Evolutionary conservation across 2,329 filamentous ascomycete genomes (phyloP).

Genomic region (Penicillium sp.): DNA sequence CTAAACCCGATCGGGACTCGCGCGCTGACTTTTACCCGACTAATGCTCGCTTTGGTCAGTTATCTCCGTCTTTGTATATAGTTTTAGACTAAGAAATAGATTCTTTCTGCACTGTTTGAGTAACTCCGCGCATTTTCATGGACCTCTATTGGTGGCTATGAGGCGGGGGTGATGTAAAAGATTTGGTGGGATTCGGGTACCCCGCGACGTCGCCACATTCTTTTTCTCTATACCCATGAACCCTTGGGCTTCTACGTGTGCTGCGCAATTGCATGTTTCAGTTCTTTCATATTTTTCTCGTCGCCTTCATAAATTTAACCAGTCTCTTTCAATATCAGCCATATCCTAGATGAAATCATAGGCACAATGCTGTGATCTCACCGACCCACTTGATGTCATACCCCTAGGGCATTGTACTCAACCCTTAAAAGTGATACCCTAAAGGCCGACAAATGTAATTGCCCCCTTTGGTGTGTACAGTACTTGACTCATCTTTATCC

Average conservation of each 20-base stretch:
- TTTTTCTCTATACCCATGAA: background rate
- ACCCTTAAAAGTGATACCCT: background rate
- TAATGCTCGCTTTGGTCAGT: background rate
- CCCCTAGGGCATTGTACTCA: background rate
- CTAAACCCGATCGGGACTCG: too few relatives aligned
- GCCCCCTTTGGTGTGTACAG: background rate
- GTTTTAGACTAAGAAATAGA: background rate
- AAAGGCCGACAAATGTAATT: background rate
- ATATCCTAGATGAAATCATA: background rate
- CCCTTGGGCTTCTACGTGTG: background rate
- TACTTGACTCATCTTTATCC: background rate
- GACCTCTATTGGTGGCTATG: background rate
- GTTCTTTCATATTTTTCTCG: background rate
- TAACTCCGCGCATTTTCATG: background rate
- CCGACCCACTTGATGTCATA: conserved; percentile 22
- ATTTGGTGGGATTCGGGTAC: background rate
- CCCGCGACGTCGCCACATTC: background rate
- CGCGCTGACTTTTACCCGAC: too few relatives aligned
- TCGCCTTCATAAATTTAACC: background rate
- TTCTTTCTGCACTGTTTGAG: background rate
- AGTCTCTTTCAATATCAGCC: background rate
- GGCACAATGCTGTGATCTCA: conserved; percentile 2
- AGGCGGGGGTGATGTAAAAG: background rate
- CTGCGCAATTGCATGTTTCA: background rate
- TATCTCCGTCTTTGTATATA: background rate